These are phyloP conservation scores for Polychytrium aggregatum DNA, from an alignment of 192 early-diverging fungal species.

Conservation along the genomic window DNA sequence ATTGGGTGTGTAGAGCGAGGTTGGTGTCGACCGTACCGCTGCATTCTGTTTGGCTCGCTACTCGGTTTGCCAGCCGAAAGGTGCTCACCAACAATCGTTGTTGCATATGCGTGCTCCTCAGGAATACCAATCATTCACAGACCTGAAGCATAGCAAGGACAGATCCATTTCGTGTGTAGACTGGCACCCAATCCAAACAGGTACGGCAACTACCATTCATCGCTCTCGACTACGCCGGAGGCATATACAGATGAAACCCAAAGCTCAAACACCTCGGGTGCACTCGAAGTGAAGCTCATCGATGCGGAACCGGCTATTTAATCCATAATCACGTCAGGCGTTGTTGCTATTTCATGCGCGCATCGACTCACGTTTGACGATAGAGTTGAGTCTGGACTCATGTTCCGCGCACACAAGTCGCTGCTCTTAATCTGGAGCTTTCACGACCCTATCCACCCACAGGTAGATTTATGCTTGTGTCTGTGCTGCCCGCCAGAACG, in stretches of 20 bases:
- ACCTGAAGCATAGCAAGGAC: slow-evolving; percentile 51
- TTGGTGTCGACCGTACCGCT: no score
- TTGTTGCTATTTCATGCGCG: slow-evolving; percentile 46
- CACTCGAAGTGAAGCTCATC: no score
- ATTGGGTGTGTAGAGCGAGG: no score
- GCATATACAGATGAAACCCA: no score
- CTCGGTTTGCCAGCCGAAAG: no score
- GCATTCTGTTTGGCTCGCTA: no score
- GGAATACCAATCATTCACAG: slow-evolving; percentile 58
- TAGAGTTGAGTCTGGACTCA: slow-evolving; percentile 28
- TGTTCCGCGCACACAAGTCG: slow-evolving; percentile 24
- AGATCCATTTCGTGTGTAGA: slow-evolving; percentile 45
- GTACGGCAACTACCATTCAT: background rate
- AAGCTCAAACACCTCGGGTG: no score
- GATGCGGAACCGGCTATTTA: no score
- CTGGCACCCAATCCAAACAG: slow-evolving; percentile 48
- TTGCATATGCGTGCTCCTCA: slow-evolving; percentile 4
- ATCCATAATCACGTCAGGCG: slow-evolving; percentile 14
- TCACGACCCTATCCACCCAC: slow-evolving; percentile 53
- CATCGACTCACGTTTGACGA: slow-evolving; percentile 41
- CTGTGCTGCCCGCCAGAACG: no score
- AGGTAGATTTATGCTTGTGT: slow-evolving; percentile 6
- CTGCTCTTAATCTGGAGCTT: slow-evolving; percentile 56
- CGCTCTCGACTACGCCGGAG: background rate
- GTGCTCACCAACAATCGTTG: no score